phyloP scores from a whole-genome alignment of 2,329 filamentous ascomycete species.

The Myotisia sp. region DNA sequence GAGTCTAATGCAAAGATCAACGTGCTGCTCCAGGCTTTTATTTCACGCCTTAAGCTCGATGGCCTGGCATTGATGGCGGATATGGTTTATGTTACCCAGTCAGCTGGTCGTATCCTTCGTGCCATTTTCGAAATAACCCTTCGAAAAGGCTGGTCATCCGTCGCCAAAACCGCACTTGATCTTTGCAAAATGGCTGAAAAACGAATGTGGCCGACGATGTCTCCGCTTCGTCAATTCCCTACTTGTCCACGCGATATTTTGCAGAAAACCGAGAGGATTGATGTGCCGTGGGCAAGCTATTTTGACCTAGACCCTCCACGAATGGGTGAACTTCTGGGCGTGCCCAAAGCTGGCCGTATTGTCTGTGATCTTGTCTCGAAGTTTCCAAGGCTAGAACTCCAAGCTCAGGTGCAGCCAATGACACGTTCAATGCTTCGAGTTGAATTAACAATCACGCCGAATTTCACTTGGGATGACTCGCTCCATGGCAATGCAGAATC shows the following conservation, averaged over 20 bases:
- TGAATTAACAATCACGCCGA: constrained; percentile 80
- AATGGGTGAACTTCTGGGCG: constrained; percentile 85
- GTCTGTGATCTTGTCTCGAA: constrained; percentile 81
- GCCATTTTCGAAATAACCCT: constrained; percentile 96
- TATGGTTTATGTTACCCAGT: constrained; percentile 96
- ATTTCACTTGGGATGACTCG: constrained; percentile 87
- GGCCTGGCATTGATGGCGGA: constrained; percentile 94
- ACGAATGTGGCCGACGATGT: constrained; percentile 99
- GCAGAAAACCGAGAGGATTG: constrained; percentile 84
- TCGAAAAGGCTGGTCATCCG: constrained; percentile 89
- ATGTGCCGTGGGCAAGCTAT: constrained; percentile 84
- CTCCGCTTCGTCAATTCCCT: constrained; percentile 80
- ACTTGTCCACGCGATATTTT: constrained; percentile 71
- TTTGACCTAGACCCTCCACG: constrained; percentile 92
- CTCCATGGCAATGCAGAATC: constrained; percentile 78
- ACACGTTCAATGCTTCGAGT: constrained; percentile 85
- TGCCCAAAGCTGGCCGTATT: constrained; percentile 72
- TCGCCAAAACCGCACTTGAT: constrained; percentile 81
- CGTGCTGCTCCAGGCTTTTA: constrained; percentile 88
- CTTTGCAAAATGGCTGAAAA: constrained; percentile 99
- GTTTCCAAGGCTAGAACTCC: constrained; percentile 82
- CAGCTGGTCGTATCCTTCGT: constrained; percentile 84
- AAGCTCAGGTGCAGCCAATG: constrained; percentile 87
- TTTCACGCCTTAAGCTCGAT: constrained; percentile 84
- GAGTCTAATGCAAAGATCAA: constrained; percentile 98